Percentiles rank a stretch among this genome's conserved stretches.
Conservation (phyloP, 129 eudicot genomes). For the Ambrosia artemisiifolia region DNA sequence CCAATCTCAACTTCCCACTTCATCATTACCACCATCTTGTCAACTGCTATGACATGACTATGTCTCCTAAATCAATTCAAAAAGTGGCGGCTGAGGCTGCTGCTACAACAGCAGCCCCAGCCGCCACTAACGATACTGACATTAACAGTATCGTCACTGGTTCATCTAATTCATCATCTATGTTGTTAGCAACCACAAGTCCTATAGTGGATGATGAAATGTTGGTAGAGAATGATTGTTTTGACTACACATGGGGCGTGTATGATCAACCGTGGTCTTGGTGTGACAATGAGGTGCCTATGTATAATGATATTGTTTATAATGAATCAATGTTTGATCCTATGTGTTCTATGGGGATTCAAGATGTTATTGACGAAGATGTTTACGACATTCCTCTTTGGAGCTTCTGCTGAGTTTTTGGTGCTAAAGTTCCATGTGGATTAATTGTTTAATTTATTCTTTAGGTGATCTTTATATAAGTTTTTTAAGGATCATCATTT, state of each 20-base stretch:
- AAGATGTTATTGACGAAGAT: constrained; percentile 39
- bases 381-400: constrained; percentile 65
- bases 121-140: not conserved
- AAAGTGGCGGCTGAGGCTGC: constrained; percentile 77
- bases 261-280: constrained; percentile 38
- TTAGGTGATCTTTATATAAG: constrained; percentile 25
- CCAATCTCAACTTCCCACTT: constrained; percentile 75
- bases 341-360: constrained; percentile 23
- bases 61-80: constrained; percentile 93
- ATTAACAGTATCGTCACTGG: not conserved
- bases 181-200: constrained; percentile 14
- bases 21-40: constrained; percentile 24
- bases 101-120: constrained; percentile 35
- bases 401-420: constrained; percentile 67
- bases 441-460: constrained; percentile 23
- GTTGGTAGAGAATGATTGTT: constrained; percentile 14
- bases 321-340: constrained; percentile 55
- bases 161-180: constrained; percentile 5
- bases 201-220: constrained; percentile 30
- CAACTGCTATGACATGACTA: constrained; percentile 7
- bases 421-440: constrained; percentile 24
- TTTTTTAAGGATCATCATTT: constrained; percentile 24
- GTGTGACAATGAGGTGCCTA: constrained; percentile 66
- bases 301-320: constrained; percentile 44
- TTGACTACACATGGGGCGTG: not conserved